These are phyloP conservation scores for Russula olivacea DNA, from an alignment of 768 basidiomycete species.

Conservation along the genomic window DNA sequence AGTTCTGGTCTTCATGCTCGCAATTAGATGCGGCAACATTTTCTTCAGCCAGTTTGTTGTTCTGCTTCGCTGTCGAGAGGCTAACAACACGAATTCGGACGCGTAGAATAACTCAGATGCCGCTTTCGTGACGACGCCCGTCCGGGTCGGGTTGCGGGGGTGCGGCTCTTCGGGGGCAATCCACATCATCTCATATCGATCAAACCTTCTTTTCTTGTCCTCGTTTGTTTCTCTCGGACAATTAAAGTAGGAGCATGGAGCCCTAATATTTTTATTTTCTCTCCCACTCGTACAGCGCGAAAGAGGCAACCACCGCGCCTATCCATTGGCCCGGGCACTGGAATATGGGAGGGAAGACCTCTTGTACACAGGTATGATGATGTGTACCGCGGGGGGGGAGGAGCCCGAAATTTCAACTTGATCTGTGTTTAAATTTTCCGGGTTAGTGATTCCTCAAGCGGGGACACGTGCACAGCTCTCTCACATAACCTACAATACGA, in stretches of 20 bases:
- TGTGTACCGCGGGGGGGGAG: background rate
- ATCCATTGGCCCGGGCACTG: conserved; percentile 10
- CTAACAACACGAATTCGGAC: background rate
- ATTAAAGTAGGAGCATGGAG: conserved; percentile 2
- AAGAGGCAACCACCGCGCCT: conserved; percentile 7
- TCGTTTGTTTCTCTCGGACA: conserved; percentile 14
- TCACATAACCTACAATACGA: background rate
- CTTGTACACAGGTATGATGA: conserved; percentile 5
- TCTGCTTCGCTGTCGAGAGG: conserved; percentile 2
- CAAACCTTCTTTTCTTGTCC: conserved; percentile 20
- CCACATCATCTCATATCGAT: conserved; percentile 18
- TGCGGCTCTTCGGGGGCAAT: background rate
- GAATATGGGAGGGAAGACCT: conserved; percentile 1
- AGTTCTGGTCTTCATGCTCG: background rate
- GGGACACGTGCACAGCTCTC: conserved; percentile 11
- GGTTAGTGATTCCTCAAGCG: conserved; percentile 5
- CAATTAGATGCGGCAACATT: background rate
- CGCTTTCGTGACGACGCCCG: conserved; percentile 1
- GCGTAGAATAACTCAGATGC: background rate
- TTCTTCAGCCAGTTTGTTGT: background rate
- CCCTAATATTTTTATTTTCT: background rate
- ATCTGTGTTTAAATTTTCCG: conserved; percentile 7
- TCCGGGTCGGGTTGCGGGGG: background rate
- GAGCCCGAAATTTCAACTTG: conserved; percentile 2
- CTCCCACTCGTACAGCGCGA: conserved; percentile 2